These are phyloP conservation scores for Cicer yamashitae DNA, from an alignment of 306 rosid genomes.

Conservation along the genomic window DNA sequence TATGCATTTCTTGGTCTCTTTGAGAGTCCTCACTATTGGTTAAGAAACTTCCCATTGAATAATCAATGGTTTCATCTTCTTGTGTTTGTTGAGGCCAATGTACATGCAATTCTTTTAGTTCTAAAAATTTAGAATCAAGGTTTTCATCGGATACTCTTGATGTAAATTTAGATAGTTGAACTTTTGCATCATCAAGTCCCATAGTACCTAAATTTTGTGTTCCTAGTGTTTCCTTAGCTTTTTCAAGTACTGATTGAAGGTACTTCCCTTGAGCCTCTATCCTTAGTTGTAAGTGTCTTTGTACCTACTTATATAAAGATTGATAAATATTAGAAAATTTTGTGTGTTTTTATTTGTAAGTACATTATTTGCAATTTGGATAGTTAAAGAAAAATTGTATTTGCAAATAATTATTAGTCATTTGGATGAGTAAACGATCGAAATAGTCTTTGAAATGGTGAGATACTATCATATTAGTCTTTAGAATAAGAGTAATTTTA, in stretches of 20 bases:
- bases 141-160: conserved; percentile 70
- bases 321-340: background rate
- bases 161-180: conserved; percentile 77
- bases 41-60: conserved; percentile 67
- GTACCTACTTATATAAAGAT: conserved; percentile 62
- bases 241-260: conserved; percentile 78
- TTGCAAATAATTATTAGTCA: background rate
- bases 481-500: background rate
- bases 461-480: background rate
- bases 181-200: conserved; percentile 79
- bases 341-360: background rate
- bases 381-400: background rate
- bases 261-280: conserved; percentile 93
- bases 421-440: background rate
- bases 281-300: conserved; percentile 81
- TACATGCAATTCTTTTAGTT: conserved; percentile 34
- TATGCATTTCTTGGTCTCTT: conserved; percentile 57
- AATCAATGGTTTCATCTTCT: conserved; percentile 54
- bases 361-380: background rate
- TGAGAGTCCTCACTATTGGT: conserved; percentile 61
- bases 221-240: conserved; percentile 79
- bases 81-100: conserved; percentile 54
- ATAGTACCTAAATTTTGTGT: conserved; percentile 60
- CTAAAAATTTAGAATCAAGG: conserved; percentile 52
- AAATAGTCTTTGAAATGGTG: background rate